phyloP scores from a whole-genome alignment of 345 rosid species.

The Erucastrum elatum region DNA sequence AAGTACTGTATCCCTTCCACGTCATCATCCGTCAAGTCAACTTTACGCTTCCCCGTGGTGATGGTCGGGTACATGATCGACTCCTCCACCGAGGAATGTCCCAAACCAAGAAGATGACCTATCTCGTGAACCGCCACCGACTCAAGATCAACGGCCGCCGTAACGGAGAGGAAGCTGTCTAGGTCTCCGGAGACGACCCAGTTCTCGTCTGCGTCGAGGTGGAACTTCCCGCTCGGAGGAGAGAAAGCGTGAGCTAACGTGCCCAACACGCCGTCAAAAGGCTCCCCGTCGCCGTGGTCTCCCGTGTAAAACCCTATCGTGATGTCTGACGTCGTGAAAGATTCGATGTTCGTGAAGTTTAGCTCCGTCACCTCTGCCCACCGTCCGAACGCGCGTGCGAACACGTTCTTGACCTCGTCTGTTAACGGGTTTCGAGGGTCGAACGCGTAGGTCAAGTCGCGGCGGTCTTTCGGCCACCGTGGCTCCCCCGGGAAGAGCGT shows the following conservation, averaged over 20 bases:
- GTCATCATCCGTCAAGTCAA: constrained; percentile 65
- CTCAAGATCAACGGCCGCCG: constrained; percentile 74
- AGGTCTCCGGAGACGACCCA: constrained; percentile 67
- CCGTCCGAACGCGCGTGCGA: constrained; percentile 64
- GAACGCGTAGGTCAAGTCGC: constrained; percentile 69
- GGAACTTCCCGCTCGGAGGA: constrained; percentile 76
- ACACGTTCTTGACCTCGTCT: constrained; percentile 56
- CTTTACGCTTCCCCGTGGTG: constrained; percentile 58
- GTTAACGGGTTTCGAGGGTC: constrained; percentile 45
- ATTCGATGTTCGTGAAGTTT: constrained; percentile 56
- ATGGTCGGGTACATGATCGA: constrained; percentile 89
- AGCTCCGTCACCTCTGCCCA: constrained; percentile 74
- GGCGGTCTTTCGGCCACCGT: constrained; percentile 56
- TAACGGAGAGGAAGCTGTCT: constrained; percentile 27
- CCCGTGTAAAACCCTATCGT: constrained; percentile 69
- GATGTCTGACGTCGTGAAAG: constrained; percentile 51
- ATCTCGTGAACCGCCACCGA: constrained; percentile 95
- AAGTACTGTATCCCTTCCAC: constrained; percentile 63
- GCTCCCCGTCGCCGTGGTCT: constrained; percentile 92
- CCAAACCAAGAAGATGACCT: constrained; percentile 91
- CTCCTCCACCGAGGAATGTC: constrained; percentile 75
- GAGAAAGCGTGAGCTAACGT: constrained; percentile 95
- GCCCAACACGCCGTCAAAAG: constrained; percentile 84
- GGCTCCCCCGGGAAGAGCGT: constrained; percentile 72
- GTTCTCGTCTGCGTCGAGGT: constrained; percentile 70